Conservation (phyloP, 306 rosid species). For the Cicer bijugum region DNA sequence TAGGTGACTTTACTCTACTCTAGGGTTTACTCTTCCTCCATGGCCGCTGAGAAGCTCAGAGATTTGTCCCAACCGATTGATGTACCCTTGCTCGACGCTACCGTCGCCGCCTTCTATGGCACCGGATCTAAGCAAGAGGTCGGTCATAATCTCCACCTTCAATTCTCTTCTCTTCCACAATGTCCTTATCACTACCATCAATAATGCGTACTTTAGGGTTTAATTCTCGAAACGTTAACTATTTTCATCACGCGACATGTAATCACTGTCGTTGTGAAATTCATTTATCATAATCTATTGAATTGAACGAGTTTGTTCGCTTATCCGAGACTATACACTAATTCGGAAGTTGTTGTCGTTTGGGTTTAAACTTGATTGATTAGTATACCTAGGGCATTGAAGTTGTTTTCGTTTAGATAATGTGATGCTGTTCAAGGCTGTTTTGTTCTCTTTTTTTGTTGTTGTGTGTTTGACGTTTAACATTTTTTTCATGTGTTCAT, state of each 20-base stretch:
- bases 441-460: not conserved
- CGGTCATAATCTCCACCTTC: conserved; percentile 17
- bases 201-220: conserved; percentile 42
- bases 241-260: not conserved
- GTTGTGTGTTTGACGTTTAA: not conserved
- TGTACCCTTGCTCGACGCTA: conserved; percentile 86
- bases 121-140: conserved; percentile 99
- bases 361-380: not conserved
- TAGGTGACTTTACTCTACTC: not conserved
- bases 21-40: conserved; percentile 66
- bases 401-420: conserved; percentile 20
- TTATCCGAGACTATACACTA: not conserved
- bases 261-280: not conserved
- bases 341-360: not conserved
- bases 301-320: not conserved
- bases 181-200: not conserved
- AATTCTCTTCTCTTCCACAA: not conserved
- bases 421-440: not conserved
- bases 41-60: conserved; percentile 97
- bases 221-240: conserved; percentile 1
- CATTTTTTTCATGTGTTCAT: not conserved
- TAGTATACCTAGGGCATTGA: not conserved
- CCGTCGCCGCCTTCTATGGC: conserved; percentile 98
- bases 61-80: conserved; percentile 95
- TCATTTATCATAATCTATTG: not conserved